phyloP scores from a whole-genome alignment of 768 basidiomycete genomes.

The Agaricus blazei region DNA sequence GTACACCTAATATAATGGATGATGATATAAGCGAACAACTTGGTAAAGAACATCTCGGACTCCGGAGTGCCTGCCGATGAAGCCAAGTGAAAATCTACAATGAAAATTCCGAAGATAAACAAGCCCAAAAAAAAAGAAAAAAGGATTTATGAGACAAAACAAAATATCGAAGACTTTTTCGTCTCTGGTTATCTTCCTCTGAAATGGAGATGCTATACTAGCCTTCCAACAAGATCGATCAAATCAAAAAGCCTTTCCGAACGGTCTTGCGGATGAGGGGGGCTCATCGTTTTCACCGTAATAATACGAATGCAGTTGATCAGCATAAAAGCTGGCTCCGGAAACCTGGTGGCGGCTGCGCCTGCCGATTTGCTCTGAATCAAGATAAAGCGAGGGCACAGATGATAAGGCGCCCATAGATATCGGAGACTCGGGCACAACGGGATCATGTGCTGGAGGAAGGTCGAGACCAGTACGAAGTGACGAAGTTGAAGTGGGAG shows the following conservation, averaged over 20 bases:
- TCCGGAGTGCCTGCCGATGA: neutral
- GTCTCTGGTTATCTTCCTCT: neutral
- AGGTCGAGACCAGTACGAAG: neutral
- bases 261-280: neutral
- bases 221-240: too few relatives aligned
- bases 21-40: neutral
- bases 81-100: too few relatives aligned
- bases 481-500: neutral
- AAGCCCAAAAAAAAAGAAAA: neutral
- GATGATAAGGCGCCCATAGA: neutral
- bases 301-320: slow-evolving; percentile 1
- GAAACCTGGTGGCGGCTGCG: neutral
- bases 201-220: neutral
- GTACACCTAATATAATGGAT: neutral
- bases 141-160: neutral
- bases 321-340: slow-evolving; percentile 4
- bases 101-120: too few relatives aligned
- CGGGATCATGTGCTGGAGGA: neutral
- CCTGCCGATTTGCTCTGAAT: neutral
- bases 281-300: neutral
- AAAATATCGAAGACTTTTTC: neutral
- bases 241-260: neutral
- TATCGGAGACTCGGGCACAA: neutral
- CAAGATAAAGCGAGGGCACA: neutral
- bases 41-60: neutral